Evolutionary conservation across 2,329 filamentous ascomycete species (phyloP).

Genomic region (Grosmannia penicillata): DNA sequence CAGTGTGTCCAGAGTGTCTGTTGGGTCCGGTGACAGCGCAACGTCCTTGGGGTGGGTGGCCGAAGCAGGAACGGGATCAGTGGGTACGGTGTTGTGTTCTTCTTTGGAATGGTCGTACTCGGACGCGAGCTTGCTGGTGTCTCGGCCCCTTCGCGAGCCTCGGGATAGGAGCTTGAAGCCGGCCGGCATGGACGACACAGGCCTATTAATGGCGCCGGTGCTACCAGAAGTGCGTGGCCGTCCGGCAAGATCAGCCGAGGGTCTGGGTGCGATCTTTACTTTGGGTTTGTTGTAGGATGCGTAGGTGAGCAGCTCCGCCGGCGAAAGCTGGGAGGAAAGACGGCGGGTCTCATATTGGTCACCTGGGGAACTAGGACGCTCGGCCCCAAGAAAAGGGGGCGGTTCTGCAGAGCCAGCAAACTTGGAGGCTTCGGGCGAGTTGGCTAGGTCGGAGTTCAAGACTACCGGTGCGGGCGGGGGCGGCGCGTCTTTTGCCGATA

Average conservation of each 20-base stretch:
- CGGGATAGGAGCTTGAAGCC: conserved; percentile 60
- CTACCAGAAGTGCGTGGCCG: conserved; percentile 45
- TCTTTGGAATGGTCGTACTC: not conserved
- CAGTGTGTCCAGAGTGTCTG: conserved; percentile 14
- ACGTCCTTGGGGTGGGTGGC: not conserved
- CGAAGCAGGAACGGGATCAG: not conserved
- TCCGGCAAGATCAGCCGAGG: conserved; percentile 51
- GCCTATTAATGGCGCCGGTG: conserved; percentile 47
- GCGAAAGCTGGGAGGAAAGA: conserved; percentile 36
- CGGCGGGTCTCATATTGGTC: conserved; percentile 28
- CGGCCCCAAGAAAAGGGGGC: conserved; percentile 33
- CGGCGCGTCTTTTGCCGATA: conserved; percentile 12
- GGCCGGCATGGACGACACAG: conserved; percentile 65
- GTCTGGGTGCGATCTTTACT: conserved; percentile 77
- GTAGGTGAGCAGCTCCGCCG: conserved; percentile 34
- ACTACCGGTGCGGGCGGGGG: conserved; percentile 26
- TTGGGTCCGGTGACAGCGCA: not conserved
- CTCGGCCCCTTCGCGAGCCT: conserved; percentile 32
- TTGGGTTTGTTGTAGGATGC: conserved; percentile 52
- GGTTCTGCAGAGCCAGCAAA: conserved; percentile 35
- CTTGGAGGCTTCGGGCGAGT: conserved; percentile 31
- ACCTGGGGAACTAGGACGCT: conserved; percentile 28
- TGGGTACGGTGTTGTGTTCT: not conserved
- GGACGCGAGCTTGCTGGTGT: conserved; percentile 22
- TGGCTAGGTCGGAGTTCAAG: conserved; percentile 36